Base-by-base conservation (phyloP, 228 moss, liverwort and hornwort species). In the Sphagnum magellanicum region DNA sequence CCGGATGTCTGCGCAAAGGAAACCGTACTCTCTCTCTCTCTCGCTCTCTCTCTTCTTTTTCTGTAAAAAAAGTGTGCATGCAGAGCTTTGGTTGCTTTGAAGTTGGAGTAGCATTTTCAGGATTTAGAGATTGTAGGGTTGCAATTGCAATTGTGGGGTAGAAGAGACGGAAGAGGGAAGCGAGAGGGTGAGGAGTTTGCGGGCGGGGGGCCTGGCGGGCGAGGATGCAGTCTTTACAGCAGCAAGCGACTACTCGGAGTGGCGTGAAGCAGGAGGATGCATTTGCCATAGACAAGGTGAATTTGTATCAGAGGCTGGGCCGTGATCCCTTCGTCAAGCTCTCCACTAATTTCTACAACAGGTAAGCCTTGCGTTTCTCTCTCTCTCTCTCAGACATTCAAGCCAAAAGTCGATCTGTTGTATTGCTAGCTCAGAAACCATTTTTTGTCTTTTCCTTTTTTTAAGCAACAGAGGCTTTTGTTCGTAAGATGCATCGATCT, bases 241-340 rank as follows among this genome's bases (percentile, higher is more conserved):
- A 88, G 49, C 88, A 84, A 66, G 92, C 92, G 16, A 76, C 90
- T 47, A 76, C 76, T 71, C 81, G 90, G 63, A 93, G 92, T 71
- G 90, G 92, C 17, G 92, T 93, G 75, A 87, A 74, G 77, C 88
- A 84, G 53, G 92, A 93, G 66, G 90, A 93, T 48, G 92, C 92
- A 8, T 93, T 93, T 66, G 84, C 86, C 12, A 80, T 93, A 50
- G 90, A 90, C 32, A 84, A 90, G 53, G 88, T 88, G 75, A 90
- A 87, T 68, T 51, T 93, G 79, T 93, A 76, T 71, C 74, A 88
- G 81, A 80, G 79, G 72, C 86, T 93, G 63, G 90, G 93, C 12
- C 87, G 78, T 16, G 90, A 81, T 47, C 67, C 88, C 51, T 93
- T 90, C 67, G 71, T 87, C 75, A 82, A 93, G 79, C 93, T 93